Base-by-base conservation (phyloP, 805 yeast genomes). In the Lachancea waltii region DNA sequence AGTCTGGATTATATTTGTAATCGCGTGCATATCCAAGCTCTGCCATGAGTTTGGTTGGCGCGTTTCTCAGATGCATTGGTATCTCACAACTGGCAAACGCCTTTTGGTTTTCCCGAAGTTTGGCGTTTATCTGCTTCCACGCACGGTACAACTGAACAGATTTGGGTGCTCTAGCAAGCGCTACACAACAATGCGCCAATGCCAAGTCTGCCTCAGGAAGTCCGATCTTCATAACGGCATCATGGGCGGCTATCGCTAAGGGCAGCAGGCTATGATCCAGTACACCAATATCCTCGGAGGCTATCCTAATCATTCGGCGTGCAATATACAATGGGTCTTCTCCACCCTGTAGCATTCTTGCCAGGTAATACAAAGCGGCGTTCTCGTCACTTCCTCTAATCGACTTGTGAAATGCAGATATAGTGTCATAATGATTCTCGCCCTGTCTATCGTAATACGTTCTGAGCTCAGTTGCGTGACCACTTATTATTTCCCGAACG, bases 321-420 rank as follows among this genome's bases (percentile, higher is more conserved):
- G 92, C 87, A 9, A 92, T 78, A 51, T 82, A 92, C 17, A 86
- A 61, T 0, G 97, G 97, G 53, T 85, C 94, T 56, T 94, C 98
- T 0, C 98, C 98, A 2, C 95, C 94, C 46, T 76, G 72, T 1
- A 92, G 67, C 98, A 92, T 92, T 33, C 87, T 70, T 0, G 80
- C 90, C 15, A 92, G 63, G 53, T 92, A 92, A 57, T 79, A 89
- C 43, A 92, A 63, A 0, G 97, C 80, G 0, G 97, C 97, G 63
- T 92, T 85, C 0, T 89, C 81, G 51, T 90, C 81, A 0, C 85
- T 73, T 0, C 99, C 99, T 41, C 99, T 69, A 0, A 92, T 75
- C 0, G 95, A 75, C 54, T 92, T 92, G 63, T 92, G 99, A 48
- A 92, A 83, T 1, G 98, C 98, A 10, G 95, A 84, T 5, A 92